These are phyloP conservation scores for Gillenia trifoliata DNA, from an alignment of 306 rosid genomes.

Conservation along the genomic window DNA sequence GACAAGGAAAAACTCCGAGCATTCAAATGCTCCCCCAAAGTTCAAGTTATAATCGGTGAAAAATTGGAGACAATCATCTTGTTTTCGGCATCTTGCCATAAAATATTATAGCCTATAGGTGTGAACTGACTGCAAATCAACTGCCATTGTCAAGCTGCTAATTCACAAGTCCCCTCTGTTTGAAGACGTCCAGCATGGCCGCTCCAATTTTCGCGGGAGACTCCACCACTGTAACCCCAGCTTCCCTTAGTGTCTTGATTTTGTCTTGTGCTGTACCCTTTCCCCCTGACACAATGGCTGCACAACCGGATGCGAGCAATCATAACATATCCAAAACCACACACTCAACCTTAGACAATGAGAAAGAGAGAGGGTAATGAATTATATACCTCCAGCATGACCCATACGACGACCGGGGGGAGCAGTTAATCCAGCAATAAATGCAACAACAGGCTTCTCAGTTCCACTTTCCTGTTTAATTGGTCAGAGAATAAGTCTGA, in stretches of 20 bases:
- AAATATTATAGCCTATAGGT: not conserved
- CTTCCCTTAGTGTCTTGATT: conserved; percentile 75
- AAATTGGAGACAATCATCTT: not conserved
- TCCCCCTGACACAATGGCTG: conserved; percentile 99
- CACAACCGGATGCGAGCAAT: conserved; percentile 23
- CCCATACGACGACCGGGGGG: conserved; percentile 99
- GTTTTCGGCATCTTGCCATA: conserved; percentile 8
- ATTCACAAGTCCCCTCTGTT: conserved; percentile 79
- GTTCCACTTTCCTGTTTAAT: conserved; percentile 86
- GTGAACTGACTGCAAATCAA: not conserved
- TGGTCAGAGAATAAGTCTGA: conserved; percentile 2
- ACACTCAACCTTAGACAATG: not conserved
- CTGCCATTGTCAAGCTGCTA: conserved; percentile 22
- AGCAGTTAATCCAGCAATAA: conserved; percentile 98
- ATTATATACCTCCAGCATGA: conserved; percentile 84
- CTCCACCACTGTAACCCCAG: conserved; percentile 92
- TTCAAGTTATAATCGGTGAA: not conserved
- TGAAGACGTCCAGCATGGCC: conserved; percentile 83
- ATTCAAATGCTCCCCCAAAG: conserved; percentile 2
- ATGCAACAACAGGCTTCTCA: conserved; percentile 90
- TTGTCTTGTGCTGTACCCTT: conserved; percentile 99
- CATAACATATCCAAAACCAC: not conserved
- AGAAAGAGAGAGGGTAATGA: not conserved
- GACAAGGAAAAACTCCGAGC: not conserved
- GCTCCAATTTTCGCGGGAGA: conserved; percentile 94